Base-by-base conservation (phyloP, 148 eudicot species). In the Amaranthus cruentus region DNA sequence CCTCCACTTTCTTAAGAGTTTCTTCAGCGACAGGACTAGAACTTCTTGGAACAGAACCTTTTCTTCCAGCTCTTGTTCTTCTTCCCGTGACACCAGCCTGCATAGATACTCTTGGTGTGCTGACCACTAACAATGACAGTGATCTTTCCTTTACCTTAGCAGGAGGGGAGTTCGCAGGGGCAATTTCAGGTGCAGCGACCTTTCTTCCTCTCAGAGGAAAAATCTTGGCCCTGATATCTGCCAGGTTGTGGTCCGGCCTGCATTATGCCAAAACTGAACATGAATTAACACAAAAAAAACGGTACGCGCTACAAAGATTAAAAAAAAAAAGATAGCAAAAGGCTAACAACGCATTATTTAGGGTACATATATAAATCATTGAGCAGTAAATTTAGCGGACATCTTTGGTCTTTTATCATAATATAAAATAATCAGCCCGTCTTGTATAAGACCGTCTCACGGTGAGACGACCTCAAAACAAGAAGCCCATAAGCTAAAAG, bases 181-280 rank as follows among this genome's bases (percentile, higher is more conserved):
- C 58, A 70, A 77, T 73, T 77, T 91, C 98, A 79, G 91, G 88
- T 71, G 93, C 84, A 77, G 81, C 86, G 68, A 86, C 79, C 84
- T 83, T 88, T 79, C 81, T 81, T 82, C 88, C 84, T 76, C 83
- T 91, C 63, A 79, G 74, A 78, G 98, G 96, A 77, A 94, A 94
- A 60, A 94, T 86, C 81, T 90, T 94, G 66, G 85, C 84, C 73
- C 93, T 87, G 74, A 94, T 86, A 85, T 94, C 98, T 84, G 89
- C 93, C 86, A 94, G 83, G 77, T 81, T 89, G 80, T 94, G 97
- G 79, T 94, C 98, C 14, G 96, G 93, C 97, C 98, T 94, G 88
- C 67, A 78, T 66, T 67, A 63, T 43, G 50, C 51, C 60, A 70
- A 73, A 3, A 47, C 47, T 6, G 6, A 71, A 55, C 65, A 74